Conservation (phyloP, 495 filamentous ascomycete species). For the Tuber umbilicatum region DNA sequence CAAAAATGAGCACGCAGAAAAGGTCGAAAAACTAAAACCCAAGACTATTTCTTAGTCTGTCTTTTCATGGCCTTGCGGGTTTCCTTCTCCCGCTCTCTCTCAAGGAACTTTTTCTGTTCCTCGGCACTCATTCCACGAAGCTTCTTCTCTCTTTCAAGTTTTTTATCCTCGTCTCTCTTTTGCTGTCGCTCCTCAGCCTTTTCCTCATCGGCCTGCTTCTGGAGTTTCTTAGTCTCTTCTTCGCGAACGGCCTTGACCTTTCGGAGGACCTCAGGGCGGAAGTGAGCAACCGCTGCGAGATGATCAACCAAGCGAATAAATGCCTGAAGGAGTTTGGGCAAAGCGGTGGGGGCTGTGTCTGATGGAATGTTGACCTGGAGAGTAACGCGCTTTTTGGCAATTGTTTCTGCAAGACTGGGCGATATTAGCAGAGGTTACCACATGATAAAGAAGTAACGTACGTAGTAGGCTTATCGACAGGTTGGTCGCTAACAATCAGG, state of each 20-base stretch:
- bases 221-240: constrained; percentile 70
- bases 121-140: constrained; percentile 80
- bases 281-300: constrained; percentile 68
- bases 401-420: constrained; percentile 71
- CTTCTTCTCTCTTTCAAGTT: constrained; percentile 80
- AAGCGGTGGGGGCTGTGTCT: constrained; percentile 54
- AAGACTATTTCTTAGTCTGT: constrained; percentile 42
- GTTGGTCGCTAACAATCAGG: constrained; percentile 84
- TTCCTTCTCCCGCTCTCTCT: constrained; percentile 81
- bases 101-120: constrained; percentile 90
- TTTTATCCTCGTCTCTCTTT: constrained; percentile 77
- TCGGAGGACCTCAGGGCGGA: constrained; percentile 80
- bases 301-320: constrained; percentile 79
- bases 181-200: constrained; percentile 80
- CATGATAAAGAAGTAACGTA: constrained; percentile 46
- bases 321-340: constrained; percentile 71
- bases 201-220: constrained; percentile 78
- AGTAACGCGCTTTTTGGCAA: constrained; percentile 77
- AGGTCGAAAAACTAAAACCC: background rate
- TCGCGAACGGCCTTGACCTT: constrained; percentile 76
- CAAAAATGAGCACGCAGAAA: background rate
- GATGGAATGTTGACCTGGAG: constrained; percentile 68
- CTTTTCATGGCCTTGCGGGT: constrained; percentile 66
- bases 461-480: constrained; percentile 81
- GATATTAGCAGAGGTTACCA: constrained; percentile 35